phyloP scores from a whole-genome alignment of 129 eudicot genomes.

The Scalesia atractyloides region DNA sequence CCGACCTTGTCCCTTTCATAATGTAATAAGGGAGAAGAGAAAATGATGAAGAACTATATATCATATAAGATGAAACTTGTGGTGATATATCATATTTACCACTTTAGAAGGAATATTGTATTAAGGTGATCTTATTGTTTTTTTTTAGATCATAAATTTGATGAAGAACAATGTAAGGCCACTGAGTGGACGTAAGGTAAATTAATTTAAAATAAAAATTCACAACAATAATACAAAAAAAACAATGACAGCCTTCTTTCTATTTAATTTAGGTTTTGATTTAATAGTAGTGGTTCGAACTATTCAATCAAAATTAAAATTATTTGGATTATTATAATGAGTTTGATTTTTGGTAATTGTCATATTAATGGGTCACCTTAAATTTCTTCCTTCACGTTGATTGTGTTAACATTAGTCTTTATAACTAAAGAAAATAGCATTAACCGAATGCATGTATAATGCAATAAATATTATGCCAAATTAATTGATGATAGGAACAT shows the following conservation, averaged over 20 bases:
- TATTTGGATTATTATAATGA: neutral
- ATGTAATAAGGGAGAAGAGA: no score
- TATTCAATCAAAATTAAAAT: neutral
- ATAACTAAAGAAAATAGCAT: neutral
- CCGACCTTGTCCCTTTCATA: no score
- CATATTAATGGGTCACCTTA: neutral
- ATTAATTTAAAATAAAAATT: neutral
- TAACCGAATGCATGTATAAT: neutral
- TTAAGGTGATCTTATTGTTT: no score
- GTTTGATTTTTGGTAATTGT: neutral
- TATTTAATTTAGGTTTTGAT: neutral
- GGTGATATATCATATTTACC: no score
- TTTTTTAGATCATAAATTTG: no score
- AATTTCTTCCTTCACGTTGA: neutral
- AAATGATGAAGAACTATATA: no score
- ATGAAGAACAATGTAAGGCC: no score
- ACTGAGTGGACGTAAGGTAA: no score
- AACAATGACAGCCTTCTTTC: slow-evolving; percentile 1
- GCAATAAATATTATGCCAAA: slow-evolving; percentile 14
- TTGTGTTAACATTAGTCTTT: neutral
- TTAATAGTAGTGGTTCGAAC: neutral
- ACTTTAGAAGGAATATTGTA: no score
- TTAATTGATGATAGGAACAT: neutral
- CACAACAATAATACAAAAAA: neutral
- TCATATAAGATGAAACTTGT: no score